Percentiles rank a stretch among this genome's conserved stretches.
phyloP scores from a whole-genome alignment of 495 filamentous ascomycete genomes.

The Penicillium silybi region DNA sequence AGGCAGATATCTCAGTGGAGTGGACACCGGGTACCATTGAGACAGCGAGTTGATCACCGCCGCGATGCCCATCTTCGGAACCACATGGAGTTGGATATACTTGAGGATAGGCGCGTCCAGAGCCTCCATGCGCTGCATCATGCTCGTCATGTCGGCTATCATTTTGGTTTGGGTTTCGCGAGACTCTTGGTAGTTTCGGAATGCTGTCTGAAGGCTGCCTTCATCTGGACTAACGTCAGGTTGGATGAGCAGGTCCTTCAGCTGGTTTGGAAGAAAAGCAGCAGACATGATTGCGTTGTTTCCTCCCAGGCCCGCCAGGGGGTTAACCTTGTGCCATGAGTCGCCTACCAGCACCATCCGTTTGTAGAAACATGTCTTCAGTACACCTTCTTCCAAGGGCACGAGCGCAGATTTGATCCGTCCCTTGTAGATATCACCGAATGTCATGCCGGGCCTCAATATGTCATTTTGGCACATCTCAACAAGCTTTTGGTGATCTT shows the following conservation, averaged over 20 bases:
- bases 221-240: background rate
- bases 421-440: constrained; percentile 35
- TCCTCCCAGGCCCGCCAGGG: constrained; percentile 33
- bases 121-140: constrained; percentile 1
- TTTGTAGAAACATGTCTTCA: constrained; percentile 1
- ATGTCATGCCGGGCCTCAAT: constrained; percentile 22
- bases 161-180: background rate
- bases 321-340: constrained; percentile 13
- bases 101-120: constrained; percentile 1
- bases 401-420: constrained; percentile 6
- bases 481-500: constrained; percentile 22
- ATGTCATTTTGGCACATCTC: constrained; percentile 16
- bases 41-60: background rate
- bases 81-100: background rate
- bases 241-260: constrained; percentile 1
- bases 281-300: constrained; percentile 38
- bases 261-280: constrained; percentile 29
- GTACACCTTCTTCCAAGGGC: background rate
- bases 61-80: background rate
- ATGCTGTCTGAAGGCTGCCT: background rate
- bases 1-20: constrained; percentile 5
- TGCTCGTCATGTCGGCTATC: background rate
- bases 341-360: constrained; percentile 6
- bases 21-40: background rate
- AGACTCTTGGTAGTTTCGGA: background rate